A percentile compares a stretch with the other conserved stretches of the same genome.
phyloP scores from a whole-genome alignment of 371 early-diverging fungal species.

The Syncephalastrum monosporum region DNA sequence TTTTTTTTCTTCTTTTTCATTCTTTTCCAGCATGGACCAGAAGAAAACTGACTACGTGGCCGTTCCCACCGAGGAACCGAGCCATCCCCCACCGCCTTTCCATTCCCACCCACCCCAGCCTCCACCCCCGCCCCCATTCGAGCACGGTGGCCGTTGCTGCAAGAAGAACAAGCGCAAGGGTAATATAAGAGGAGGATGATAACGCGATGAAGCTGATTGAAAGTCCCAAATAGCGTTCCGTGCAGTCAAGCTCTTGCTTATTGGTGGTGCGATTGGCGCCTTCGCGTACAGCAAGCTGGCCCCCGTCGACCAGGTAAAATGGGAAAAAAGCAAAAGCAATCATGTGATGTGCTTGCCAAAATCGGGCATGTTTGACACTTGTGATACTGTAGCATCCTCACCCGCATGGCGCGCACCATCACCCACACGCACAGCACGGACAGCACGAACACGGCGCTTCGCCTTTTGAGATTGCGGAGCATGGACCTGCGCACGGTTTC shows the following conservation, averaged over 20 bases:
- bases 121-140: background rate
- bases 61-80: conserved; percentile 9
- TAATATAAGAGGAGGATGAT: background rate
- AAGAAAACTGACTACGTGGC: conserved; percentile 16
- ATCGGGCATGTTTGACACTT: too few relatives aligned
- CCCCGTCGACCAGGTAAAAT: too few relatives aligned
- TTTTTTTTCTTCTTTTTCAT: conserved; percentile 6
- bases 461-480: too few relatives aligned
- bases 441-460: too few relatives aligned
- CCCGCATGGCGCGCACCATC: too few relatives aligned
- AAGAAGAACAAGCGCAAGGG: conserved; percentile 1
- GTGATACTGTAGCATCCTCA: too few relatives aligned
- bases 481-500: too few relatives aligned
- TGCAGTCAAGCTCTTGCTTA: background rate
- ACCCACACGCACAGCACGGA: too few relatives aligned
- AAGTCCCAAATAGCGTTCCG: background rate
- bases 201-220: background rate
- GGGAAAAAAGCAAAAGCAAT: too few relatives aligned
- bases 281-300: too few relatives aligned
- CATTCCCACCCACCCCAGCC: background rate
- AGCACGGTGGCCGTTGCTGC: background rate
- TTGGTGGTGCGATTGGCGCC: background rate
- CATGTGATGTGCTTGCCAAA: too few relatives aligned
- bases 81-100: conserved; percentile 5
- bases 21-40: conserved; percentile 12